A percentile compares a stretch with the other conserved stretches of the same genome.
Conservation (phyloP, 2,329 filamentous ascomycete species). For the Lachnellula hyalina region DNA sequence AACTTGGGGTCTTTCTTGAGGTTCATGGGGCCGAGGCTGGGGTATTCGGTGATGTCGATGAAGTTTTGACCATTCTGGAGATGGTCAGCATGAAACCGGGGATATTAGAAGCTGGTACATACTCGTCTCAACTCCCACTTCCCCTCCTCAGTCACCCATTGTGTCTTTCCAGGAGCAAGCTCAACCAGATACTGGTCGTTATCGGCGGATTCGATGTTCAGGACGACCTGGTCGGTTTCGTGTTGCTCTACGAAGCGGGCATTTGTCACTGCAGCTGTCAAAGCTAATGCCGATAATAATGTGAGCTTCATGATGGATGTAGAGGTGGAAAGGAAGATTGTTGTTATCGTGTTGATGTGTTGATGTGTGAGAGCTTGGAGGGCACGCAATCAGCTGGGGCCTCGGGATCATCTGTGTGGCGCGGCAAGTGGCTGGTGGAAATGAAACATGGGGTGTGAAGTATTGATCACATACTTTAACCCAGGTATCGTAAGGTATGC, state of each 20-base stretch:
- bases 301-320: constrained; percentile 45
- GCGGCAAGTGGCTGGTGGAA: background rate
- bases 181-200: constrained; percentile 70
- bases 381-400: background rate
- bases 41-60: constrained; percentile 85
- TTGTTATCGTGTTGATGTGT: background rate
- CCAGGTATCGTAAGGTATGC: too few species aligned
- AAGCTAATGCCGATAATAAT: constrained; percentile 43
- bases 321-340: background rate
- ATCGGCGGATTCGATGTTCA: constrained; percentile 34
- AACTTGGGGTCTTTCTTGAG: constrained; percentile 49
- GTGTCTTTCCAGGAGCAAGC: constrained; percentile 72
- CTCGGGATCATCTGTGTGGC: background rate
- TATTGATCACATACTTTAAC: too few species aligned
- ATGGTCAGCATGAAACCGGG: background rate
- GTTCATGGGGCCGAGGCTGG: constrained; percentile 52
- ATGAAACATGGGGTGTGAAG: background rate
- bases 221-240: constrained; percentile 47
- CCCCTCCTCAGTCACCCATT: constrained; percentile 88
- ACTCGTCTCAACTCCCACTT: constrained; percentile 89
- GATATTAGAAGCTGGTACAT: constrained; percentile 31
- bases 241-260: constrained; percentile 52
- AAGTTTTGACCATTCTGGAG: constrained; percentile 76
- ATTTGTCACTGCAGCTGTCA: constrained; percentile 47
- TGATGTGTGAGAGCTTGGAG: background rate